Conservation (phyloP, 2,329 filamentous ascomycete species). For the Furcasterigmium sp. region DNA sequence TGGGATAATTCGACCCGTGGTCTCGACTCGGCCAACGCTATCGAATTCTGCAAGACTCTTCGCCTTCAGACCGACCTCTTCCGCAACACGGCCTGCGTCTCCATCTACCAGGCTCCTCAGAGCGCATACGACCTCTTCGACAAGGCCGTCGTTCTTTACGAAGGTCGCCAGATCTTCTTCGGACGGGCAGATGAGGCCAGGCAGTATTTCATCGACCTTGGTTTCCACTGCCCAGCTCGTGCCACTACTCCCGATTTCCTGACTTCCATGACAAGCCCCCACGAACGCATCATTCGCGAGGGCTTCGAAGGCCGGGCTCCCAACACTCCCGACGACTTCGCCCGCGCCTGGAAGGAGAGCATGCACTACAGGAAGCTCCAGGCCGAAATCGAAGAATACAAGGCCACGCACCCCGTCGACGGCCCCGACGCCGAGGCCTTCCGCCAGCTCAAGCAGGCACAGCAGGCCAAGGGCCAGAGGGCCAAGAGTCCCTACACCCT, state of each 20-base stretch:
- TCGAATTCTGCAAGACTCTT: constrained; percentile 69
- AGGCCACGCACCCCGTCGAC: constrained; percentile 44
- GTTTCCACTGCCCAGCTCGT: constrained; percentile 61
- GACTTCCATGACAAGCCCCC: constrained; percentile 61
- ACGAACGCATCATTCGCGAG: constrained; percentile 49
- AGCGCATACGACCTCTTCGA: constrained; percentile 60
- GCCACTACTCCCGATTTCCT: constrained; percentile 69
- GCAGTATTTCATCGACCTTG: constrained; percentile 61
- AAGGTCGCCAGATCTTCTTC: constrained; percentile 59
- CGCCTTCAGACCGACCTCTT: constrained; percentile 64
- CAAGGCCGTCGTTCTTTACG: constrained; percentile 53
- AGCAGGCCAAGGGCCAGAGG: constrained; percentile 55
- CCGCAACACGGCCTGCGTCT: constrained; percentile 60
- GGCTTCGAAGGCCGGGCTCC: constrained; percentile 53
- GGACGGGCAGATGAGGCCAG: constrained; percentile 55
- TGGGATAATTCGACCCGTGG: constrained; percentile 72
- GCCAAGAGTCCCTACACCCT: constrained; percentile 76
- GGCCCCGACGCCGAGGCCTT: constrained; percentile 53
- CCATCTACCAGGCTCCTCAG: constrained; percentile 68
- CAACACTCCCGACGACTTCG: constrained; percentile 58
- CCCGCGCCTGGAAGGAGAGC: constrained; percentile 51
- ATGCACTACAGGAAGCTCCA: constrained; percentile 44
- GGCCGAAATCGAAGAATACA: constrained; percentile 51
- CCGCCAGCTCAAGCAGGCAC: constrained; percentile 46
- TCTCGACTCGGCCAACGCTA: constrained; percentile 69